Evolutionary conservation across 441 rosid genomes (phyloP).

Genomic region (Arabidopsis lyrata): DNA sequence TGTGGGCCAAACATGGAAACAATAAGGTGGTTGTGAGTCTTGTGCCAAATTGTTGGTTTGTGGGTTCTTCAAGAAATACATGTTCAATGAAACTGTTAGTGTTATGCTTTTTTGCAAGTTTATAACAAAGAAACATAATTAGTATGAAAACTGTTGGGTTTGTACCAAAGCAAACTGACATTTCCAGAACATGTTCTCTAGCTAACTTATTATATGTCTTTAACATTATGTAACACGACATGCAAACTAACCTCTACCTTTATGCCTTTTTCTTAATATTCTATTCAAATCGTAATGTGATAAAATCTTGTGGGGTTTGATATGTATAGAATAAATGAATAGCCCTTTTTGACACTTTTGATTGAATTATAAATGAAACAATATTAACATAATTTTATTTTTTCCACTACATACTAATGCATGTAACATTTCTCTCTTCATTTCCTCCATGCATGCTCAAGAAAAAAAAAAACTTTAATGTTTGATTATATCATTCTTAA

Average conservation of each 20-base stretch:
- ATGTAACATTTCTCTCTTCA: too few species aligned
- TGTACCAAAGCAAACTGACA: slow-evolving; percentile 18
- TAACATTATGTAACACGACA: slow-evolving; percentile 3
- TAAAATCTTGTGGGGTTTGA: too few species aligned
- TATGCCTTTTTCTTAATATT: slow-evolving; percentile 1
- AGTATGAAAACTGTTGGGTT: slow-evolving; percentile 11
- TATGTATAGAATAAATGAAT: too few species aligned
- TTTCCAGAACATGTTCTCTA: slow-evolving; percentile 9
- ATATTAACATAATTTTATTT: too few species aligned
- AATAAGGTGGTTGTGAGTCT: not conserved
- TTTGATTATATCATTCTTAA: too few species aligned
- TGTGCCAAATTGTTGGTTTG: slow-evolving; percentile 2
- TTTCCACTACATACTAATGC: too few species aligned
- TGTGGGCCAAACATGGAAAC: slow-evolving; percentile 17
- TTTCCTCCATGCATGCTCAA: too few species aligned
- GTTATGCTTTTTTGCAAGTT: not conserved
- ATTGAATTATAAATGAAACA: too few species aligned
- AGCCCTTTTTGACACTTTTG: too few species aligned
- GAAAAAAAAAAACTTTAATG: too few species aligned
- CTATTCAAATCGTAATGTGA: not conserved
- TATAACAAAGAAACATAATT: slow-evolving; percentile 4
- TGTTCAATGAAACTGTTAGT: slow-evolving; percentile 5
- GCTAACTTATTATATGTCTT: slow-evolving; percentile 6
- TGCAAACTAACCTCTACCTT: slow-evolving; percentile 11
- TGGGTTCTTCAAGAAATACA: slow-evolving; percentile 13